Base-by-base conservation (phyloP, 2,329 filamentous ascomycete species). In the Calonectria pauciramosa region DNA sequence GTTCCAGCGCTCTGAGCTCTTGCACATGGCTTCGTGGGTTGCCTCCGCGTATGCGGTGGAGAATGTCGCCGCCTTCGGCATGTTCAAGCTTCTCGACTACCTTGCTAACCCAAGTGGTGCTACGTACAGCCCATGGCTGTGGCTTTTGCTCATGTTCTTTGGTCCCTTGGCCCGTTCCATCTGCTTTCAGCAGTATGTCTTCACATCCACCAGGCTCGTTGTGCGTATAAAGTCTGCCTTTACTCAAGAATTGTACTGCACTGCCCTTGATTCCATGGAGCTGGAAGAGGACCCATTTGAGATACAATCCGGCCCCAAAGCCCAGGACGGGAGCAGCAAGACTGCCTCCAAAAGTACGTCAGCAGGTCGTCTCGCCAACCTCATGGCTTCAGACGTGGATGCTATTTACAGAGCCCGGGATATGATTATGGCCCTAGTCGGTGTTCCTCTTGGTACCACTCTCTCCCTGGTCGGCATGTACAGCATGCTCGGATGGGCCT, bases 321-420 rank as follows among this genome's bases (percentile, higher is more conserved):
- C 82, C n/a, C 56, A 3, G 73, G 80, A 26, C 79, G 80, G 20
- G 51, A 78, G 82, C 13, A 81, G 82, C 56, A 83, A 83, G 30
- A 74, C 74, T 20, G 72, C 78, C 16, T 75, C 82, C 30, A 84
- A 83, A 73, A 83, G 83, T 13, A 86, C 88, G 2, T 89, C 89
- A 4, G 86, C 89, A 10, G 89, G 89, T 20, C 85, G 88, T 20
- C 81, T 91, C 59, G 88, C 89, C 18, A 92, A 90, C 71, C 84
- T 92, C 68, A 91, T 92, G 89, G 88, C 90, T 11, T 89, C 89
- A 34, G 90, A 92, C 76, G 86, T 92, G 13, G 90, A 92, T 70
- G 88, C 89, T 34, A 86, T 92, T 38, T 89, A 86, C 72, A 86
- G 83, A 32, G 86, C 89, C 11, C 86, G 90, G 47, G 90, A 92